phyloP scores from a whole-genome alignment of 371 early-diverging fungal genomes.

The Mucor plumbeus region DNA sequence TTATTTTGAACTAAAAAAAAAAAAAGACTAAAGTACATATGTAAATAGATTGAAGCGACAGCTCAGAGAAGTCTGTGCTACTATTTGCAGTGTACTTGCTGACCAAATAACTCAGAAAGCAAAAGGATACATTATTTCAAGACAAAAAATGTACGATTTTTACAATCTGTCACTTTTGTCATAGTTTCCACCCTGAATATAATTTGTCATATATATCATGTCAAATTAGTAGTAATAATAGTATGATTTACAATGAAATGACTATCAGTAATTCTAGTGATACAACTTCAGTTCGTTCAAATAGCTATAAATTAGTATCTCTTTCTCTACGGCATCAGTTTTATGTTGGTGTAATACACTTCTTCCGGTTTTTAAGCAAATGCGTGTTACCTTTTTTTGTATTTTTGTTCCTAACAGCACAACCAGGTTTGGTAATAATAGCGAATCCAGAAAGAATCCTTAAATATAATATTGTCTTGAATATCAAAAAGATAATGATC shows the following conservation, averaged over 20 bases:
- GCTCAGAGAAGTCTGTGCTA: constrained; percentile 4
- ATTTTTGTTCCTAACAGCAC: neutral
- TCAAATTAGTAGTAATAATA: neutral
- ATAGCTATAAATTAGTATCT: neutral
- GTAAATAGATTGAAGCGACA: neutral
- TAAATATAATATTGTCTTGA: neutral
- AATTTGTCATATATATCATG: neutral
- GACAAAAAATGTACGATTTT: too few species aligned
- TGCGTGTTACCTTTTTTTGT: neutral
- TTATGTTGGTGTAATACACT: neutral
- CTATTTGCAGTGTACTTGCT: neutral
- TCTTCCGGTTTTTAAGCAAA: neutral
- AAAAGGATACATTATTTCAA: too few species aligned
- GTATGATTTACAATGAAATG: neutral
- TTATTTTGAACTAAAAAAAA: constrained; percentile 1
- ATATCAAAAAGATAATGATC: neutral
- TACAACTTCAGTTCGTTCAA: neutral
- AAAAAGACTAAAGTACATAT: constrained; percentile 2
- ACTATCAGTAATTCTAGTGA: neutral
- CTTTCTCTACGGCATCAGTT: neutral
- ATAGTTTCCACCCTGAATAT: neutral
- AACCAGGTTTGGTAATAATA: neutral
- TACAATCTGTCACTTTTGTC: neutral
- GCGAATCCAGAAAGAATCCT: neutral
- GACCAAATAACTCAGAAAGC: neutral